phyloP scores from a whole-genome alignment of 441 rosid genomes.

The Populus hybrid region DNA sequence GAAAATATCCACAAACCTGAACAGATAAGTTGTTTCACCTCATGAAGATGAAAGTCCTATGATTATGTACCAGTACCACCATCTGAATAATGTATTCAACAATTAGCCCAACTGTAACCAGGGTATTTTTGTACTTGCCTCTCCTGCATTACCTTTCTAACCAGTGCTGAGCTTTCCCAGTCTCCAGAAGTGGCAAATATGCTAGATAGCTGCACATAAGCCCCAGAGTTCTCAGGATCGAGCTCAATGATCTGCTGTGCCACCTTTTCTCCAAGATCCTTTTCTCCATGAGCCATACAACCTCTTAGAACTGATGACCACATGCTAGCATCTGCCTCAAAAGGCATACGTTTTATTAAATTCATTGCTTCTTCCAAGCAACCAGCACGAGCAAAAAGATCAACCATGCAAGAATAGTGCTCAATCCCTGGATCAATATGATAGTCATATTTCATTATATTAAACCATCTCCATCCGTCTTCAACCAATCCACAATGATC shows the following conservation, averaged over 20 bases:
- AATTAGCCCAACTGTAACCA: slow-evolving; percentile 58
- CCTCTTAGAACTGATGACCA: slow-evolving; percentile 75
- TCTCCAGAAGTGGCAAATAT: slow-evolving; percentile 67
- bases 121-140: slow-evolving; percentile 53
- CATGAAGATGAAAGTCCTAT: not conserved
- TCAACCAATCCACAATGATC: slow-evolving; percentile 79
- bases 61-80: not conserved
- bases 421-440: slow-evolving; percentile 61
- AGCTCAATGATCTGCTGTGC: slow-evolving; percentile 61
- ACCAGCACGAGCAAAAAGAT: slow-evolving; percentile 81
- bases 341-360: slow-evolving; percentile 58
- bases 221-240: slow-evolving; percentile 72
- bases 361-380: slow-evolving; percentile 54
- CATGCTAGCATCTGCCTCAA: slow-evolving; percentile 55
- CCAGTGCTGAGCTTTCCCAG: slow-evolving; percentile 64
- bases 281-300: slow-evolving; percentile 66
- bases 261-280: slow-evolving; percentile 54
- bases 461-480: slow-evolving; percentile 65
- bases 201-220: slow-evolving; percentile 61
- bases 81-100: not conserved
- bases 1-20: not conserved
- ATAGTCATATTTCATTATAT: slow-evolving; percentile 51
- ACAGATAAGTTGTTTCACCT: not conserved
- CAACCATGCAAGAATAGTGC: slow-evolving; percentile 77
- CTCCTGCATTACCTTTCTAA: slow-evolving; percentile 55